Conservation (phyloP, 2,329 filamentous ascomycete genomes). For the Sporothrix brunneoviolacea region DNA sequence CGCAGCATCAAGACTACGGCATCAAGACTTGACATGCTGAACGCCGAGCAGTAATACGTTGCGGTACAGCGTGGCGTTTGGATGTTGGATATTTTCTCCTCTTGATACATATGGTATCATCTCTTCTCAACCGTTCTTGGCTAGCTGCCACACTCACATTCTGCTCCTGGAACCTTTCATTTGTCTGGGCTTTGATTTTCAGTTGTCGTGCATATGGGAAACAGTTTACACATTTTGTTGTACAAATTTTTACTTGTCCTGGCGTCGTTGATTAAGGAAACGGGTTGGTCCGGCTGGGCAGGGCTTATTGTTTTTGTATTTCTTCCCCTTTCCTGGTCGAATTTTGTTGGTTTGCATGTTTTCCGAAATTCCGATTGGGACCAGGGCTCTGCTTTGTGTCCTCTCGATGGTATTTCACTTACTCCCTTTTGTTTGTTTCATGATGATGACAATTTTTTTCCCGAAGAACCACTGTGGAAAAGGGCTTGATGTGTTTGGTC, state of each 20-base stretch:
- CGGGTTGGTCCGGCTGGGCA: not conserved
- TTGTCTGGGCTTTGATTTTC: not conserved
- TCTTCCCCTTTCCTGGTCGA: not conserved
- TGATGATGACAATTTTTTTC: conserved; percentile 9
- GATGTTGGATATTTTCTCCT: not conserved
- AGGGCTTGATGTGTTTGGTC: no score
- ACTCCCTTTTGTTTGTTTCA: not conserved
- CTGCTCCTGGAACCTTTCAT: no score
- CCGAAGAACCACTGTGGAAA: no score
- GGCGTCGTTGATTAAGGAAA: conserved; percentile 7
- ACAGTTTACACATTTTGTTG: conserved; percentile 7
- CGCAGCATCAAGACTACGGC: conserved; percentile 31
- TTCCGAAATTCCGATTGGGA: no score
- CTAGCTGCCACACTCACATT: no score
- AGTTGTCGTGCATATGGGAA: no score
- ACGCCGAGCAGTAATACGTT: conserved; percentile 23
- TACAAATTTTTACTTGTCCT: not conserved
- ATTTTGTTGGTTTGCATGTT: not conserved
- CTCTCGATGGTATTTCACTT: no score
- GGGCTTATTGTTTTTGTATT: not conserved
- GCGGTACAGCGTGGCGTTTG: not conserved
- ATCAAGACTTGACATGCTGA: conserved; percentile 32
- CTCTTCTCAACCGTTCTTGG: no score
- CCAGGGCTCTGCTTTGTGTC: no score
- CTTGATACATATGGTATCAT: no score